Percentiles rank a stretch among this genome's conserved stretches.
These are phyloP conservation scores for Anastatica hierochuntica DNA, from an alignment of 345 rosid genomes.

Conservation along the genomic window DNA sequence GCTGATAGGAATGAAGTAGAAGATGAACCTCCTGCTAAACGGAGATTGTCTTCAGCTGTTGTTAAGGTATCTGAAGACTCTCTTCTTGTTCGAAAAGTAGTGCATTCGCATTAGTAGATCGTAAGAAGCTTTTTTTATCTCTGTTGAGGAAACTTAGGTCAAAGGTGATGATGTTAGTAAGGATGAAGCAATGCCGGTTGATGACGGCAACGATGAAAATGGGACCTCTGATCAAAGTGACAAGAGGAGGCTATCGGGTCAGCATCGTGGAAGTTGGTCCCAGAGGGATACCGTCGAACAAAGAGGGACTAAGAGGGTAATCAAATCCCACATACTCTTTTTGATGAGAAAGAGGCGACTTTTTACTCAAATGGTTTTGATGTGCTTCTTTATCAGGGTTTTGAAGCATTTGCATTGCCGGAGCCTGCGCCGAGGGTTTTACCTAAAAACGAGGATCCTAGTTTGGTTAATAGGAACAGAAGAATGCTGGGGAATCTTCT, in stretches of 20 bases:
- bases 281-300: conserved; percentile 54
- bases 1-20: conserved; percentile 60
- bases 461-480: conserved; percentile 77
- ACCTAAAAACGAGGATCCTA: conserved; percentile 92
- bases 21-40: conserved; percentile 83
- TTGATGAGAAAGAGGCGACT: background rate
- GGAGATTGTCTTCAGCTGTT: conserved; percentile 82
- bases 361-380: background rate
- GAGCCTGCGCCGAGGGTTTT: conserved; percentile 81
- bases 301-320: conserved; percentile 45
- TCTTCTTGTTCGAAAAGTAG: background rate
- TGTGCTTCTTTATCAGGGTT: conserved; percentile 37
- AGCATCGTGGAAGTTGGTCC: conserved; percentile 37
- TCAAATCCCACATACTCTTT: background rate
- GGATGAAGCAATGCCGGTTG: conserved; percentile 25
- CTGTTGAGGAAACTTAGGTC: conserved; percentile 19
- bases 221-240: conserved; percentile 26
- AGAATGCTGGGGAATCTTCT: conserved; percentile 94
- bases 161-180: conserved; percentile 62
- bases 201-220: conserved; percentile 29
- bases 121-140: background rate
- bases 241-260: conserved; percentile 28
- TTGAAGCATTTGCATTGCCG: conserved; percentile 28
- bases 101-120: background rate
- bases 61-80: conserved; percentile 49